Base-by-base conservation (phyloP, 345 rosid genomes). In the Melaleuca quinquenervia region DNA sequence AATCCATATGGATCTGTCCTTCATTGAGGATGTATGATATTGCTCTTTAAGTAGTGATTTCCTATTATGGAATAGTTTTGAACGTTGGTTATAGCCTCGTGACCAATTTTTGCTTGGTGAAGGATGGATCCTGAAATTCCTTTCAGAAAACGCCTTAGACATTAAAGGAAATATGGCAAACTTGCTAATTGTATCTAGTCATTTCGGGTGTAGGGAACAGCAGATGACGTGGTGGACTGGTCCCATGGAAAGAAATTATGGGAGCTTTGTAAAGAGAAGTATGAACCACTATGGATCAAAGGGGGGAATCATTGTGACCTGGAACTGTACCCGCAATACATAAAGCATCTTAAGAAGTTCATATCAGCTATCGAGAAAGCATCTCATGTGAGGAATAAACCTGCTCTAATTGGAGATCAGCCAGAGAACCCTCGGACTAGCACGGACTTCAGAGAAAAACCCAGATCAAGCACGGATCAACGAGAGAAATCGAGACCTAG, bases 291-390 rank as follows among this genome's bases (percentile, higher is more conserved):
- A 50, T 97, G 98, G 98, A 90, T 97, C 85, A 94, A 93, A 92
- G 98, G 96, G 88, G 99, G 99, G 82, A 96, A 95, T 86, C 98
- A 96, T 49, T 96, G 98, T 53, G 96, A 96, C 87, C 89, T 97
- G 87, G 98, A 97, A 92, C 90, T 92, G 82, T 93, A 87, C 83
- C 99, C 98, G 0, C 96, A 97, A 70, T 97, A 96, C 87, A 93
- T 96, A 83, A 97, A 89, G 88, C 98, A 96, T 91, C 92, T 96
- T 18, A 93, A 93, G 91, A 97, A 97, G 90, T 97, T 97, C 92
- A 91, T 96, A 82, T 91, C 97, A 2, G 95, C 94, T 7, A 84
- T 97, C 7, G 97, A 93, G 84, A 95, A 92, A 89, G 92, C 93
- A 11, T 87, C 93, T 24, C 85, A 82, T 83, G 60, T 82, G 70